Conservation (phyloP, 148 eudicot species). For the Nepenthes gracilis region DNA sequence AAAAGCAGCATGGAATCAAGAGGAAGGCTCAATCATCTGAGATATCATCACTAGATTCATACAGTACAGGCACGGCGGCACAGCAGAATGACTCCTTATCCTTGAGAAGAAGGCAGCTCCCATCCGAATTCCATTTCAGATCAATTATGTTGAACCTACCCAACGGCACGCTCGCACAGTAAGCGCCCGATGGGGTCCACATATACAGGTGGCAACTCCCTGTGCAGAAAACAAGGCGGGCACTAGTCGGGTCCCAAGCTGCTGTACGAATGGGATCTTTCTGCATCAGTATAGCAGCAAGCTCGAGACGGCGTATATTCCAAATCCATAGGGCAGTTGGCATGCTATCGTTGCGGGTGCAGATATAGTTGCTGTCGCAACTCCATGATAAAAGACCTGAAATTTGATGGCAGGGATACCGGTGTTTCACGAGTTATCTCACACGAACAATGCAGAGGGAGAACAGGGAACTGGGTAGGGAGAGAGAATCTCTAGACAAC, state of each 20-base stretch:
- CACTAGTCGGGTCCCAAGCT: slow-evolving; percentile 76
- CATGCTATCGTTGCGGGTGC: slow-evolving; percentile 91
- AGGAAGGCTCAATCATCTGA: slow-evolving; percentile 45
- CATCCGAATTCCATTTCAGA: slow-evolving; percentile 80
- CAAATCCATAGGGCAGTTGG: slow-evolving; percentile 85
- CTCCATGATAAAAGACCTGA: slow-evolving; percentile 98
- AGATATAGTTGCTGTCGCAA: slow-evolving; percentile 69
- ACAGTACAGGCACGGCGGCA: slow-evolving; percentile 61
- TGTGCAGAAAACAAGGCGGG: slow-evolving; percentile 74
- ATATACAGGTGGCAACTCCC: slow-evolving; percentile 83
- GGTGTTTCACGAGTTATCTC: no score
- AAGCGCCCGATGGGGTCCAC: slow-evolving; percentile 95
- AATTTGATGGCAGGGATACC: not conserved
- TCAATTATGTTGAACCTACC: slow-evolving; percentile 53
- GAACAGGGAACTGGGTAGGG: no score
- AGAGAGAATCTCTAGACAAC: no score
- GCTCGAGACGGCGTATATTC: slow-evolving; percentile 75
- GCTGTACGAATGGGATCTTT: slow-evolving; percentile 82
- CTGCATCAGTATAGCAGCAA: slow-evolving; percentile 79
- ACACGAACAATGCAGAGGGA: no score
- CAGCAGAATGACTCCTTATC: slow-evolving; percentile 89
- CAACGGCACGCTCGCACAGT: slow-evolving; percentile 66
- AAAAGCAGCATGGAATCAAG: not conserved
- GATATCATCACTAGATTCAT: slow-evolving; percentile 78
- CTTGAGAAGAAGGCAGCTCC: slow-evolving; percentile 74